Evolutionary conservation across 2,329 filamentous ascomycete species (phyloP).

Genomic region (Ramularia endophylla): DNA sequence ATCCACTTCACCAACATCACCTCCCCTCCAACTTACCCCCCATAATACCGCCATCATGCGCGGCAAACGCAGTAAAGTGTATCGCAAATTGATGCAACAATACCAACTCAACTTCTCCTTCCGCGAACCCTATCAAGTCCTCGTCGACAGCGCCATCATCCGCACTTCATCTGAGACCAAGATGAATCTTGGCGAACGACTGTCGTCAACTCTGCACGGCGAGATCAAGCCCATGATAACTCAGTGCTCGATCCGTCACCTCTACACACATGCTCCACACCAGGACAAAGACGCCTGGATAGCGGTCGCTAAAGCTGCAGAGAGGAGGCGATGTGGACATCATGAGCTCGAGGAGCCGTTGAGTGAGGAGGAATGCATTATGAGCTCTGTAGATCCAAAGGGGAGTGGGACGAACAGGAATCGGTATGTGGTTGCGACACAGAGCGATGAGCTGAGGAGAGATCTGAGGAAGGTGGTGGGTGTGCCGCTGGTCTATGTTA

Average conservation of each 20-base stretch:
- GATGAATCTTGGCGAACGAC: slow-evolving; percentile 74
- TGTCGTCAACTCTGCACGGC: slow-evolving; percentile 80
- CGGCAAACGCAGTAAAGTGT: slow-evolving; percentile 65
- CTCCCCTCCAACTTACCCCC: slow-evolving; percentile 4
- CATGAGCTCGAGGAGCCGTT: slow-evolving; percentile 68
- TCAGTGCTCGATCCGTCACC: slow-evolving; percentile 72
- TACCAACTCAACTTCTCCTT: slow-evolving; percentile 85
- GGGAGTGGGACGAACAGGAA: slow-evolving; percentile 66
- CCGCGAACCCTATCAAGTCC: slow-evolving; percentile 87
- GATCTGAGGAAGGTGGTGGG: slow-evolving; percentile 62
- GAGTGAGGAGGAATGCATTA: slow-evolving; percentile 62
- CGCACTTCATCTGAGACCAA: slow-evolving; percentile 75
- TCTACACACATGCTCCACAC: slow-evolving; percentile 50
- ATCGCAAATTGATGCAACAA: slow-evolving; percentile 89
- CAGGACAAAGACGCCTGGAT: slow-evolving; percentile 54
- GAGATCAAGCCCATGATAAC: slow-evolving; percentile 82
- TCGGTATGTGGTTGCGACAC: slow-evolving; percentile 70
- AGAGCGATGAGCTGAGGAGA: slow-evolving; percentile 59
- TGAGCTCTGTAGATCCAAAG: slow-evolving; percentile 73
- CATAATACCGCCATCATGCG: slow-evolving; percentile 48
- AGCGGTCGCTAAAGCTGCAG: slow-evolving; percentile 65
- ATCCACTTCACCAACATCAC: not conserved
- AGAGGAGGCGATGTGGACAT: slow-evolving; percentile 73
- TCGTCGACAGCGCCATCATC: slow-evolving; percentile 82
- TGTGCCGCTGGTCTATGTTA: slow-evolving; percentile 72